Conservation (phyloP, 2,329 filamentous ascomycete genomes). For the Ophiobolus disseminans region DNA sequence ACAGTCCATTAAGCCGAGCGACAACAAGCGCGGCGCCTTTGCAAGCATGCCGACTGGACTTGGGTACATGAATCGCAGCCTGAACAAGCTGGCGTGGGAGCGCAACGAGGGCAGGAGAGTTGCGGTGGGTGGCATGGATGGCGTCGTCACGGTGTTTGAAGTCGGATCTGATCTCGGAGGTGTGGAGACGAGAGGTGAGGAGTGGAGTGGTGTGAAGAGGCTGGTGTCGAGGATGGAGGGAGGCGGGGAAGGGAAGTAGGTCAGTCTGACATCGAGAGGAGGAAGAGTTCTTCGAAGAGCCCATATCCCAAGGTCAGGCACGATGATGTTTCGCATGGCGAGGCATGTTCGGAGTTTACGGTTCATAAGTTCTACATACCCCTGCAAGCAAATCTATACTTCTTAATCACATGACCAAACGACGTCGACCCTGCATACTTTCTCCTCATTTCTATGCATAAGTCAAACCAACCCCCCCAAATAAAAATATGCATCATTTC, state of each 20-base stretch:
- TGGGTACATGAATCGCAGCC: slow-evolving; percentile 78
- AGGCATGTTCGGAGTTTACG: not conserved
- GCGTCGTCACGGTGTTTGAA: slow-evolving; percentile 90
- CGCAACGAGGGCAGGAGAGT: slow-evolving; percentile 83
- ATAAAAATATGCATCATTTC: too few relatives aligned
- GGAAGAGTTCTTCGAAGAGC: not conserved
- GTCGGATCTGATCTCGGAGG: slow-evolving; percentile 83
- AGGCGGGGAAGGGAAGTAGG: slow-evolving; percentile 31
- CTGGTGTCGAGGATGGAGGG: slow-evolving; percentile 77
- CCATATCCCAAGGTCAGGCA: not conserved
- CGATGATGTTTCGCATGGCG: not conserved
- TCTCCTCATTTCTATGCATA: not conserved
- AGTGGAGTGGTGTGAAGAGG: slow-evolving; percentile 94
- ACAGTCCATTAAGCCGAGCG: slow-evolving; percentile 76
- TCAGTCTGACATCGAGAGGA: not conserved
- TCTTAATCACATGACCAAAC: not conserved
- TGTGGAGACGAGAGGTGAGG: slow-evolving; percentile 85
- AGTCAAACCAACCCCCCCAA: not conserved
- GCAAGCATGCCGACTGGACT: slow-evolving; percentile 48
- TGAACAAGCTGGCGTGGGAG: slow-evolving; percentile 97
- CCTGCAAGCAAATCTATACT: not conserved
- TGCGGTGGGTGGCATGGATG: slow-evolving; percentile 91
- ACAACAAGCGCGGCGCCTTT: slow-evolving; percentile 46
- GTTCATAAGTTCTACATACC: not conserved
- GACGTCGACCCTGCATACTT: not conserved